These are phyloP conservation scores for Talaromyces pinophilus DNA, from an alignment of 2,329 filamentous ascomycete species.

Conservation along the genomic window DNA sequence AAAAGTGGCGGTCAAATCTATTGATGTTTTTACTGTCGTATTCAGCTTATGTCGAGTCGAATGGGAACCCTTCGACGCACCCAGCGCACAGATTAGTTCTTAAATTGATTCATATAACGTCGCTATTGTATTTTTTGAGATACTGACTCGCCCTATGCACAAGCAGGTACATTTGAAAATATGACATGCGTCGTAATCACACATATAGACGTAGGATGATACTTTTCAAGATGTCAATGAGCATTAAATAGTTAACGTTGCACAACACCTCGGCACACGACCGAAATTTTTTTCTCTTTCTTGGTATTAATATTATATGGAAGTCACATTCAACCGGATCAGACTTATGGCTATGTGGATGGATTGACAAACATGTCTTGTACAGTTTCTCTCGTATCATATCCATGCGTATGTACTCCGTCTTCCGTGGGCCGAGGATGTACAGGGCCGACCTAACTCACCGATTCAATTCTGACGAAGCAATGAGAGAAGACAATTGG, in stretches of 20 bases:
- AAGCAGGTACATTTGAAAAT: neutral
- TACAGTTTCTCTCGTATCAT: neutral
- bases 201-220: too few species aligned
- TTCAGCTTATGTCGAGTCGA: neutral
- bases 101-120: neutral
- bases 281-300: neutral
- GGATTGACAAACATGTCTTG: neutral
- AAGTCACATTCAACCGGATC: neutral
- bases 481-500: neutral
- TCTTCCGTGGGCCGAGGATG: neutral
- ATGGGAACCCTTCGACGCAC: neutral
- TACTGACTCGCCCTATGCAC: neutral
- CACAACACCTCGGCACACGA: constrained; percentile 3
- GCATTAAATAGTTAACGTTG: neutral
- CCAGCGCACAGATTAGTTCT: neutral
- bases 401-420: neutral
- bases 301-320: neutral
- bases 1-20: neutral
- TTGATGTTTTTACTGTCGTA: neutral
- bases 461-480: neutral
- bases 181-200: neutral
- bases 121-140: neutral
- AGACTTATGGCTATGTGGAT: neutral
- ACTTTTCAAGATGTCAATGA: too few species aligned
- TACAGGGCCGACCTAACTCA: neutral